Conservation (phyloP, 2,329 filamentous ascomycete species). For the Calcarisporium arbuscula region DNA sequence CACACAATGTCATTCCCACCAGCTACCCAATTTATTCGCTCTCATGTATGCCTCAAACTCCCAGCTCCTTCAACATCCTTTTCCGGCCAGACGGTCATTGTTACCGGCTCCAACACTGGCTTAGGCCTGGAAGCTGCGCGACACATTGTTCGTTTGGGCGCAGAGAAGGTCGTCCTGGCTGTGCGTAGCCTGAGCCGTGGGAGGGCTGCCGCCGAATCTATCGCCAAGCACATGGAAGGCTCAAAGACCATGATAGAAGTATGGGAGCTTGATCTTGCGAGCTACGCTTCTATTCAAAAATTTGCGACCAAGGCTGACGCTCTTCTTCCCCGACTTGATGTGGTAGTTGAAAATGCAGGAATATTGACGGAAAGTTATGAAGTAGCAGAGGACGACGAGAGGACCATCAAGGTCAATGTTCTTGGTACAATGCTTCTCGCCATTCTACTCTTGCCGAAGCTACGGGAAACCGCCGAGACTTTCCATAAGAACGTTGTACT, state of each 20-base stretch:
- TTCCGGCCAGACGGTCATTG: too few species aligned
- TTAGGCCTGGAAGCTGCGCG: slow-evolving; percentile 34
- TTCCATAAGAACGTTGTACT: too few species aligned
- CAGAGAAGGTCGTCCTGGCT: slow-evolving; percentile 31
- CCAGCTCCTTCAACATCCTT: too few species aligned
- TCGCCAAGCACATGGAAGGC: slow-evolving; percentile 19
- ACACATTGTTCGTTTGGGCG: slow-evolving; percentile 28
- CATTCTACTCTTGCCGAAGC: slow-evolving; percentile 3
- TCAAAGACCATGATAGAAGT: slow-evolving; percentile 13
- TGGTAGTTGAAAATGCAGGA: slow-evolving; percentile 8
- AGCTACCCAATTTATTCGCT: too few species aligned
- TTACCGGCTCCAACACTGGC: slow-evolving; percentile 31
- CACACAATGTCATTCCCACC: too few species aligned
- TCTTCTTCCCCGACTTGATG: slow-evolving; percentile 5
- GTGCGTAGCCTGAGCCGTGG: slow-evolving; percentile 28
- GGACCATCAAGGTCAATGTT: slow-evolving; percentile 8
- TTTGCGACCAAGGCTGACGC: slow-evolving; percentile 6
- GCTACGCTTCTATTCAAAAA: slow-evolving; percentile 5
- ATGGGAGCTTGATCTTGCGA: slow-evolving; percentile 9
- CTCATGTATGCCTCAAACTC: too few species aligned
- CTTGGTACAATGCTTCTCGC: slow-evolving; percentile 8
- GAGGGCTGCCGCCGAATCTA: slow-evolving; percentile 26
- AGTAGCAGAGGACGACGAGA: slow-evolving; percentile 4
- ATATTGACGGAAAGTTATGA: neutral
- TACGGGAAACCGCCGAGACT: slow-evolving; percentile 19